These are phyloP conservation scores for Yamadazyma phyllophila DNA, from an alignment of 805 yeast species.

Conservation along the genomic window DNA sequence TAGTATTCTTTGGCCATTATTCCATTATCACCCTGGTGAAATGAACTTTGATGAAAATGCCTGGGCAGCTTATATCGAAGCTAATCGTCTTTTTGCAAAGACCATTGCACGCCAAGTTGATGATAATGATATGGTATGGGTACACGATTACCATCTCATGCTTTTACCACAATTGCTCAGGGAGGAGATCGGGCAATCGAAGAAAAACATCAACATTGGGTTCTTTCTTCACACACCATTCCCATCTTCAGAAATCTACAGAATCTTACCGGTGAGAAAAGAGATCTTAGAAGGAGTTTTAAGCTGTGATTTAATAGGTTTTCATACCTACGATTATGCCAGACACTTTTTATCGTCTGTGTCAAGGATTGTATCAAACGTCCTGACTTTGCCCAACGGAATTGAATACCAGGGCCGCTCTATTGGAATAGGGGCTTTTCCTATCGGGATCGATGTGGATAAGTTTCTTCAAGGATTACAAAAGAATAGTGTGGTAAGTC, in stretches of 20 bases:
- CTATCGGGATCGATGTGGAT: constrained; percentile 97
- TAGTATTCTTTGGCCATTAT: constrained; percentile 94
- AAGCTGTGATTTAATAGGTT: constrained; percentile 92
- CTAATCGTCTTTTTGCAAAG: constrained; percentile 78
- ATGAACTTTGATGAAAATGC: constrained; percentile 97
- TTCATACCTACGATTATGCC: constrained; percentile 98
- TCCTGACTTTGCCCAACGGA: constrained; percentile 88
- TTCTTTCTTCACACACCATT: constrained; percentile 97
- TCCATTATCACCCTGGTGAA: constrained; percentile 99
- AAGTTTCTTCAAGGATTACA: constrained; percentile 80
- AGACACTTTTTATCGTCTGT: constrained; percentile 92
- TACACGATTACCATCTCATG: constrained; percentile 97
- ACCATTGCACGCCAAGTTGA: constrained; percentile 66
- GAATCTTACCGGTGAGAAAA: constrained; percentile 92
- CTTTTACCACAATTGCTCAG: constrained; percentile 85
- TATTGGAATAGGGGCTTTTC: constrained; percentile 92
- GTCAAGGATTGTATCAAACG: constrained; percentile 68
- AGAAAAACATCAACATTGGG: constrained; percentile 70
- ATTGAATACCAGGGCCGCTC: constrained; percentile 72
- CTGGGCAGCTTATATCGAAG: constrained; percentile 97
- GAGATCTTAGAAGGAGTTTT: constrained; percentile 90
- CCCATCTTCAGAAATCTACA: constrained; percentile 94
- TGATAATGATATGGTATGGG: constrained; percentile 92
- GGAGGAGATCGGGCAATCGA: constrained; percentile 48
- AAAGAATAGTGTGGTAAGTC: constrained; percentile 55